Base-by-base conservation (phyloP, 306 rosid genomes). In the Vigna mungo region DNA sequence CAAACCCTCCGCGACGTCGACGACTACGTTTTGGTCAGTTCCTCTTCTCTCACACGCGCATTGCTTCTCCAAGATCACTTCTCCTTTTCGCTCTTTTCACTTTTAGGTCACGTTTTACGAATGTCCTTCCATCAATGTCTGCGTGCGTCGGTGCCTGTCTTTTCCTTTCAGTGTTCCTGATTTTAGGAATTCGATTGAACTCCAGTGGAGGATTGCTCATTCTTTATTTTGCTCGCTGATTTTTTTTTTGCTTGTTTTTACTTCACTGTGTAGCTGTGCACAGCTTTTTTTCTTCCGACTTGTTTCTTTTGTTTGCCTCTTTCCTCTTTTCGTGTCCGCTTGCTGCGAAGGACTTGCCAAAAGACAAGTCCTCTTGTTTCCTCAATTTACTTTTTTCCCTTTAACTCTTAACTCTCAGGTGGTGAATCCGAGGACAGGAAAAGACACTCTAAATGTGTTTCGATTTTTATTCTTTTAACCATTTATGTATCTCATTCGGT, bases 21-120 rank as follows among this genome's bases (percentile, higher is more conserved):
- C 13, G 98, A 92, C 79, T 90, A 84, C 89, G 82, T 77, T 79
- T 48, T 71, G 96, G 98, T 95, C 67, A 62, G 90, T 74, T 5
- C 49, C 20, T 2, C 9, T 41, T 71, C 16, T 16, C 4, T 49
- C 44, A 20, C 7, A 9, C 25, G 39, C 64, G 16, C 36, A 34
- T 60, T 52, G 25, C 4, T 73, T 43, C 37, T 64, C 2, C 9
- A 0, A 10, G 7, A 12, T 9, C 4, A 15, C 41, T 72, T 53
- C 30, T 59, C 48, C 4, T 2, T 10, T 43, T 43, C 47, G 47
- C 47, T 43, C 2, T 44, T 44, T 12, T 44, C 16, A 44, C 16
- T 44, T 44, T 44, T 44, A 44, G 49, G 49, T 20, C 59, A 7
- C 59, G 27, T 53, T n/a, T 60, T 3, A 8, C 41, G 49, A 61